These are phyloP conservation scores for Wallacemonas sp. DNA, from an alignment of 208 protist genomes.

Conservation along the genomic window DNA sequence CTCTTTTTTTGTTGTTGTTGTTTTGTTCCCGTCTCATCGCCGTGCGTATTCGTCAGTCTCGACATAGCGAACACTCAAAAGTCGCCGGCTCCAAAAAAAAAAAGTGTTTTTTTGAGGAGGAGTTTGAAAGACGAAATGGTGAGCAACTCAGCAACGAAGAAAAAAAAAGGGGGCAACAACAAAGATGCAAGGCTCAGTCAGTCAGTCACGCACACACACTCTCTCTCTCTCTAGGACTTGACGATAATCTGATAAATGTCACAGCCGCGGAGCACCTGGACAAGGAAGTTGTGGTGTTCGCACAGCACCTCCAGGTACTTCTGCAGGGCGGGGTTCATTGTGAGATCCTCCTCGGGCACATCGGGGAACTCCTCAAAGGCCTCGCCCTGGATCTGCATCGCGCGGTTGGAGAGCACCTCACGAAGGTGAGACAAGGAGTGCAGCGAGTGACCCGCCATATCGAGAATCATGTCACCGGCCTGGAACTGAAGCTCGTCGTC, in stretches of 20 bases:
- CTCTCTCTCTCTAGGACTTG: conserved; percentile 51
- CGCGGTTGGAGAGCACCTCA: conserved; percentile 74
- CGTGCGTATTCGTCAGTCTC: too few relatives aligned
- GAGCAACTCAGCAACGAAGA: too few relatives aligned
- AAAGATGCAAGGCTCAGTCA: too few relatives aligned
- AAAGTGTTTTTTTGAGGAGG: too few relatives aligned
- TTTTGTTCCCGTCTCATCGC: too few relatives aligned
- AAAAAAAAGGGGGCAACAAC: too few relatives aligned
- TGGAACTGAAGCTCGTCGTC: conserved; percentile 80
- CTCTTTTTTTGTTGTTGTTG: too few relatives aligned
- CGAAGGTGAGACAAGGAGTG: conserved; percentile 87
- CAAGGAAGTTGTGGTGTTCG: conserved; percentile 89
- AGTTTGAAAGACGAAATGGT: too few relatives aligned
- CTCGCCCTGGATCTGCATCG: conserved; percentile 86
- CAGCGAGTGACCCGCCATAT: conserved; percentile 77
- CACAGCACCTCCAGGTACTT: conserved; percentile 86
- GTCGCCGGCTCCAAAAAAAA: too few relatives aligned
- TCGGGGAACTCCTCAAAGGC: conserved; percentile 73
- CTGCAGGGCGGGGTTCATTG: conserved; percentile 77
- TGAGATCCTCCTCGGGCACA: conserved; percentile 56
- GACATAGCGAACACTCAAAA: too few relatives aligned
- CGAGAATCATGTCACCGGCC: conserved; percentile 89
- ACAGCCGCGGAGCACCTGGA: conserved; percentile 85
- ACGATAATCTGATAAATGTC: conserved; percentile 91
- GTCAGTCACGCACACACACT: not conserved